phyloP scores from a whole-genome alignment of 441 rosid species.

The Flueggea neowawraea region DNA sequence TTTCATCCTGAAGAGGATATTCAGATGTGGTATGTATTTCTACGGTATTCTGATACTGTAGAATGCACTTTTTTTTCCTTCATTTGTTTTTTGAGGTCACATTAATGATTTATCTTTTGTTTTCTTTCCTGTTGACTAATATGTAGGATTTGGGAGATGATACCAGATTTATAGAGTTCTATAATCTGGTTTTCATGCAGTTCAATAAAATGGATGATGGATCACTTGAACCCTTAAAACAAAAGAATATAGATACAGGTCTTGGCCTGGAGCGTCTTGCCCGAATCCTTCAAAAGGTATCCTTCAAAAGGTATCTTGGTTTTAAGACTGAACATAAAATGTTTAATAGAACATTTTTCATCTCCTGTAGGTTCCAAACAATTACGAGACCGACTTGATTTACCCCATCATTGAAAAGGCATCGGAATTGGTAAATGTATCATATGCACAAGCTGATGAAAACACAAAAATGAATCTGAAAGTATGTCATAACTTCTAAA shows the following conservation, averaged over 20 bases:
- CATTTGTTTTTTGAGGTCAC: not conserved
- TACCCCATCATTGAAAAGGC: constrained; percentile 79
- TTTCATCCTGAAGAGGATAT: constrained; percentile 81
- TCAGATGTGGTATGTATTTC: constrained; percentile 35
- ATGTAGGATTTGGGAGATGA: constrained; percentile 92
- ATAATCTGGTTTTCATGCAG: constrained; percentile 95
- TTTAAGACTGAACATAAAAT: too few relatives aligned
- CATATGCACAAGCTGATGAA: constrained; percentile 57
- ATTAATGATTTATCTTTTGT: not conserved
- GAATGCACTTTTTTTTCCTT: not conserved
- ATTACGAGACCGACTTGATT: constrained; percentile 95
- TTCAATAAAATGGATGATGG: constrained; percentile 85
- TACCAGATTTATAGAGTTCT: constrained; percentile 85
- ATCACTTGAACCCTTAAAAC: constrained; percentile 79
- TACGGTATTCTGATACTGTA: constrained; percentile 4
- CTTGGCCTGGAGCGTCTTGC: constrained; percentile 96
- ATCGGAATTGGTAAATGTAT: constrained; percentile 62
- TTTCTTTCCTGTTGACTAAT: constrained; percentile 8
- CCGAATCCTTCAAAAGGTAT: constrained; percentile 82
- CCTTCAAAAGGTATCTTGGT: constrained; percentile 60
- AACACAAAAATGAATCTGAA: constrained; percentile 52
- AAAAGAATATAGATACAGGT: constrained; percentile 92
- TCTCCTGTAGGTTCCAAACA: constrained; percentile 77
- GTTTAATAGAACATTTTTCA: not conserved
- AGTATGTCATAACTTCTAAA: constrained; percentile 34